phyloP scores from a whole-genome alignment of 345 rosid species.

The Noccaea bulbosa region DNA sequence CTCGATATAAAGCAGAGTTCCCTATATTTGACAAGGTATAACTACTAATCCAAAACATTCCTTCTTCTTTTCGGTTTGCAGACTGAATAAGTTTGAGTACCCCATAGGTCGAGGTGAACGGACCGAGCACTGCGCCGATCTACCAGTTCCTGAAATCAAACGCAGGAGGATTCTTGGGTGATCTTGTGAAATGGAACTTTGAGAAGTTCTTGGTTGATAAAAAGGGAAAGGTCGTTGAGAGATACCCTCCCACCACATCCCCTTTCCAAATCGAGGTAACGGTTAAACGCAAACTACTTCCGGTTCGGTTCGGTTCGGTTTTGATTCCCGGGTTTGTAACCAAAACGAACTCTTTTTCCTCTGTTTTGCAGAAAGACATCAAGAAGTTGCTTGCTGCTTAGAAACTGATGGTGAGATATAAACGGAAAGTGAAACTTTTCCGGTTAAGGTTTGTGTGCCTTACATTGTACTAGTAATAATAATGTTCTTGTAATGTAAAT shows the following conservation, averaged over 20 bases:
- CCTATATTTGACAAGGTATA: conserved; percentile 87
- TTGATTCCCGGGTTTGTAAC: neutral
- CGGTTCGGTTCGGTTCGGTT: conserved; percentile 9
- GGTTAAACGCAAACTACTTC: neutral
- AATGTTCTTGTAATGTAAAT: conserved; percentile 7
- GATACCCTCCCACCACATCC: conserved; percentile 93
- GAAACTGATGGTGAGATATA: conserved; percentile 11
- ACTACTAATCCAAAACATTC: neutral
- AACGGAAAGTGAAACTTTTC: conserved; percentile 7
- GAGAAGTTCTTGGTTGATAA: conserved; percentile 93
- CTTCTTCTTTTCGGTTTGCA: conserved; percentile 1
- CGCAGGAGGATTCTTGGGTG: conserved; percentile 82
- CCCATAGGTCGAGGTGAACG: conserved; percentile 88
- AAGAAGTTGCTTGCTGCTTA: conserved; percentile 41
- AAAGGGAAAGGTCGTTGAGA: conserved; percentile 83
- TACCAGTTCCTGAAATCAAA: conserved; percentile 86
- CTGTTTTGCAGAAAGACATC: conserved; percentile 40
- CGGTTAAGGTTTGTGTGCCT: conserved; percentile 22
- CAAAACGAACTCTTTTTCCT: neutral
- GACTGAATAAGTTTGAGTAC: neutral
- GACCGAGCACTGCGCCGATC: conserved; percentile 82
- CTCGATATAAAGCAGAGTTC: conserved; percentile 88
- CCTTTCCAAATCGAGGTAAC: conserved; percentile 93
- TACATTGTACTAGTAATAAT: conserved; percentile 24
- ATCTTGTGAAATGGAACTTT: conserved; percentile 88